These are phyloP conservation scores for Cyclaneusma minus DNA, from an alignment of 2,329 filamentous ascomycete species.

Conservation along the genomic window DNA sequence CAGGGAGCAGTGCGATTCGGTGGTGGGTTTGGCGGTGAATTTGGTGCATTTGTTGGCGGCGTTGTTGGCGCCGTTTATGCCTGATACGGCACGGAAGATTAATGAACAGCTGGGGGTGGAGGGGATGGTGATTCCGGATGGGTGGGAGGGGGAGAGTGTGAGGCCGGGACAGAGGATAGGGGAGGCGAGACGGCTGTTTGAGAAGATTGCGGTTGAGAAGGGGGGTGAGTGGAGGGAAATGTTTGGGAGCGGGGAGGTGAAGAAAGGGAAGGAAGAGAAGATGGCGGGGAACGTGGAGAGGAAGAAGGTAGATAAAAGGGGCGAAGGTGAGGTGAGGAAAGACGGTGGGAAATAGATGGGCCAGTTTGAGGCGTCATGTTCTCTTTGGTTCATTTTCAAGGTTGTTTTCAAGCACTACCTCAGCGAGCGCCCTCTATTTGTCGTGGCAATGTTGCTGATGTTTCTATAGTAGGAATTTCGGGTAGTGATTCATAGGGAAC, in stretches of 20 bases:
- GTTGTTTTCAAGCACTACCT: no score
- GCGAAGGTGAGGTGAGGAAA: no score
- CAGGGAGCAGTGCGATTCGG: slow-evolving; percentile 11
- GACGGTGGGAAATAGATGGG: no score
- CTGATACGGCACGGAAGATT: slow-evolving; percentile 54
- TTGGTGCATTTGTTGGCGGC: slow-evolving; percentile 64
- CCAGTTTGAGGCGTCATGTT: no score
- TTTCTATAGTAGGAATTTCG: no score
- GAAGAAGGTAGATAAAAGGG: slow-evolving; percentile 5
- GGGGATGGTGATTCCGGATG: slow-evolving; percentile 41
- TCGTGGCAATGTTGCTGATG: no score
- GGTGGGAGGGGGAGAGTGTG: slow-evolving; percentile 41
- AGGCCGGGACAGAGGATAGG: slow-evolving; percentile 63
- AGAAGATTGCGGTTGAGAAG: slow-evolving; percentile 62
- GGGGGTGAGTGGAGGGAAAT: slow-evolving; percentile 64
- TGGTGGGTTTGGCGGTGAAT: slow-evolving; percentile 59
- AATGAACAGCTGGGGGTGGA: slow-evolving; percentile 53
- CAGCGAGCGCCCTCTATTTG: no score
- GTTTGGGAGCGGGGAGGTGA: slow-evolving; percentile 45
- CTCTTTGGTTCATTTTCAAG: no score
- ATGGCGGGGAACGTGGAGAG: slow-evolving; percentile 4
- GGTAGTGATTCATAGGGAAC: no score
- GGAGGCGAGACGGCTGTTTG: slow-evolving; percentile 60
- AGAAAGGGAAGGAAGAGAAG: slow-evolving; percentile 40
- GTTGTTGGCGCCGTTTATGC: slow-evolving; percentile 67